Conservation (phyloP, 768 basidiomycete genomes). For the Amyloporia xantha region DNA sequence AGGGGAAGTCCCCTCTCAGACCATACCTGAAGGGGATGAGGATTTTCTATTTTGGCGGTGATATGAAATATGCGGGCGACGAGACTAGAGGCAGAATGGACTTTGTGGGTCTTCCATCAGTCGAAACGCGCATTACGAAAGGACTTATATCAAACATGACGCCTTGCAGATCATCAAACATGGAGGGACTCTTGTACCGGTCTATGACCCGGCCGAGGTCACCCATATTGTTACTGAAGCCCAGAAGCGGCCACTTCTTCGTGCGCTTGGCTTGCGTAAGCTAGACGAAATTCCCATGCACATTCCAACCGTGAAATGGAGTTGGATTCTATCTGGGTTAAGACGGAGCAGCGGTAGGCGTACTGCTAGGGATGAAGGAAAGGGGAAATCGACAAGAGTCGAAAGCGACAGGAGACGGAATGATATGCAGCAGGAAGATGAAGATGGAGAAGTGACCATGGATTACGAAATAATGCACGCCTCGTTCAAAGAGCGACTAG, state of each 20-base stretch:
- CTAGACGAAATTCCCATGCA: slow-evolving; percentile 54
- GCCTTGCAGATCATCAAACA: slow-evolving; percentile 47
- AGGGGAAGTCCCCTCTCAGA: background rate
- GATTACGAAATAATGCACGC: slow-evolving; percentile 12
- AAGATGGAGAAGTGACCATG: slow-evolving; percentile 4
- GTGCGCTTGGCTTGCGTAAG: slow-evolving; percentile 40
- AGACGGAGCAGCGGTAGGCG: slow-evolving; percentile 21
- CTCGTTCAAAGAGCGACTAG: slow-evolving; percentile 13
- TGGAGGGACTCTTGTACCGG: slow-evolving; percentile 56
- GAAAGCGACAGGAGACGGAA: background rate
- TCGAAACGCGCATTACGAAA: background rate
- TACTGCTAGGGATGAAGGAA: too few species aligned
- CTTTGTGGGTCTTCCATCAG: slow-evolving; percentile 37
- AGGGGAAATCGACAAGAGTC: background rate
- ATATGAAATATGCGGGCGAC: slow-evolving; percentile 45
- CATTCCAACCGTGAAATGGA: slow-evolving; percentile 61
- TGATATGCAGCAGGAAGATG: background rate
- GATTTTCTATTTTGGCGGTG: slow-evolving; percentile 55
- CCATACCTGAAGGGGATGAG: slow-evolving; percentile 44
- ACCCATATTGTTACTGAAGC: slow-evolving; percentile 59
- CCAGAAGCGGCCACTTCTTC: slow-evolving; percentile 23
- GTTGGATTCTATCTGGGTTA: slow-evolving; percentile 44
- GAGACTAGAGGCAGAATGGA: slow-evolving; percentile 53
- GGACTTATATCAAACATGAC: background rate
- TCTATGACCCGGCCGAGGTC: slow-evolving; percentile 46